Percentiles rank a stretch among this genome's conserved stretches.
Evolutionary conservation across 176 grass and related monocot genomes (phyloP).

Genomic region (Eremochloa ophiuroides): DNA sequence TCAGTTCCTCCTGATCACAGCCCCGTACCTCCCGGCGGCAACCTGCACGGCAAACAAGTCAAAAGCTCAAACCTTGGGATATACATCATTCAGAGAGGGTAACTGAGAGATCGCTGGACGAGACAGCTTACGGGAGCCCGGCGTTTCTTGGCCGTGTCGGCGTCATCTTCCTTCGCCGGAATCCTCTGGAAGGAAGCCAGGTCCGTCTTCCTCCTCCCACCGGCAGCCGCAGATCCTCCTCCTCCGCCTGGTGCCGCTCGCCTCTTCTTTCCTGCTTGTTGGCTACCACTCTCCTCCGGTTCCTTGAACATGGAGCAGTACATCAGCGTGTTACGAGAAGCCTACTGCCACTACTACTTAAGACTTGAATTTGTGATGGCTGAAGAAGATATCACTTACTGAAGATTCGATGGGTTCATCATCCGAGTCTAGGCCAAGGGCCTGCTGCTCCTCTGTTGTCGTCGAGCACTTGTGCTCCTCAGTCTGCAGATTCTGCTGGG

Average conservation of each 20-base stretch:
- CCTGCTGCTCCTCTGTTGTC: conserved; percentile 43
- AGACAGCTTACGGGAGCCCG: conserved; percentile 50
- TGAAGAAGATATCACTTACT: conserved; percentile 21
- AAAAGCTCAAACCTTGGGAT: background rate
- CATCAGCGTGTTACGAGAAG: background rate
- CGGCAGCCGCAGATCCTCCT: conserved; percentile 26
- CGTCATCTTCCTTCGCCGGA: conserved; percentile 15
- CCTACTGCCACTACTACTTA: background rate
- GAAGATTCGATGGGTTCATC: conserved; percentile 57
- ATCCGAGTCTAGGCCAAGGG: conserved; percentile 33
- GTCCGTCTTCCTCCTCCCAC: conserved; percentile 61
- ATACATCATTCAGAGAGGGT: background rate
- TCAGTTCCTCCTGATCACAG: conserved; percentile 42
- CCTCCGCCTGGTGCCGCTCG: conserved; percentile 15
- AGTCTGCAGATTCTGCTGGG: conserved; percentile 32
- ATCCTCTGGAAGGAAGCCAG: conserved; percentile 36
- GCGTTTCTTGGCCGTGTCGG: conserved; percentile 38
- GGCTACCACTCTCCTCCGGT: conserved; percentile 22
- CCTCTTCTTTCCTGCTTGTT: conserved; percentile 48
- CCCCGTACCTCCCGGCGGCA: conserved; percentile 65
- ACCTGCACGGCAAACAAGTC: conserved; percentile 24
- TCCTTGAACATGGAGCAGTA: conserved; percentile 28
- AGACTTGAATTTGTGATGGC: background rate
- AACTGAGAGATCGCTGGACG: background rate
- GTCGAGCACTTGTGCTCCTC: conserved; percentile 44